Evolutionary conservation across 257 asterid species (phyloP).

Genomic region (Solanum clarkiae): DNA sequence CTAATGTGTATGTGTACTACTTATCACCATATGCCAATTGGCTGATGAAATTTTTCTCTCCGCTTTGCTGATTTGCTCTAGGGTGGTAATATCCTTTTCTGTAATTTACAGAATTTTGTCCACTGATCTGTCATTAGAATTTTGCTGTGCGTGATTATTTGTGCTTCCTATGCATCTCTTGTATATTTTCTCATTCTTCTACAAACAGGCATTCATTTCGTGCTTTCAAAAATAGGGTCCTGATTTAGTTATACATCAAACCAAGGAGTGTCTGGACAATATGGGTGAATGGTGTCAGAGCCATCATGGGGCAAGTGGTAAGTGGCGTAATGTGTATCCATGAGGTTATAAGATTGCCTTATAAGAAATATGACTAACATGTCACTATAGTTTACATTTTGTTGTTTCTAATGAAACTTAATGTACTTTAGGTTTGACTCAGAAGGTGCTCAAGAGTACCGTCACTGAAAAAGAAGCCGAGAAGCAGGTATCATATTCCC

Average conservation of each 20-base stretch:
- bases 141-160: background rate
- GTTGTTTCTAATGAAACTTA: background rate
- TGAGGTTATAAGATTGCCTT: background rate
- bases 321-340: slow-evolving; percentile 7
- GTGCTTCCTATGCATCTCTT: background rate
- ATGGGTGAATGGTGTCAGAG: slow-evolving; percentile 99
- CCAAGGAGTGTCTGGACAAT: slow-evolving; percentile 64
- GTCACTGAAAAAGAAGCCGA: slow-evolving; percentile 78
- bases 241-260: slow-evolving; percentile 78
- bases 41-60: background rate
- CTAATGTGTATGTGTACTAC: background rate
- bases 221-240: slow-evolving; percentile 53
- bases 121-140: background rate
- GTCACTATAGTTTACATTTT: background rate
- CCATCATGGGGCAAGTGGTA: slow-evolving; percentile 87
- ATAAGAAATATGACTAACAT: background rate
- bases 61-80: background rate
- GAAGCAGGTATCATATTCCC: slow-evolving; percentile 47
- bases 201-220: background rate
- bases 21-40: background rate
- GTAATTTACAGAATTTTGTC: background rate
- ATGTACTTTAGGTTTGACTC: slow-evolving; percentile 57
- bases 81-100: background rate
- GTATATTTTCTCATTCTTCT: background rate
- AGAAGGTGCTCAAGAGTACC: slow-evolving; percentile 71